Conservation (phyloP, 2,329 filamentous ascomycete genomes). For the Cordyceps javanica region DNA sequence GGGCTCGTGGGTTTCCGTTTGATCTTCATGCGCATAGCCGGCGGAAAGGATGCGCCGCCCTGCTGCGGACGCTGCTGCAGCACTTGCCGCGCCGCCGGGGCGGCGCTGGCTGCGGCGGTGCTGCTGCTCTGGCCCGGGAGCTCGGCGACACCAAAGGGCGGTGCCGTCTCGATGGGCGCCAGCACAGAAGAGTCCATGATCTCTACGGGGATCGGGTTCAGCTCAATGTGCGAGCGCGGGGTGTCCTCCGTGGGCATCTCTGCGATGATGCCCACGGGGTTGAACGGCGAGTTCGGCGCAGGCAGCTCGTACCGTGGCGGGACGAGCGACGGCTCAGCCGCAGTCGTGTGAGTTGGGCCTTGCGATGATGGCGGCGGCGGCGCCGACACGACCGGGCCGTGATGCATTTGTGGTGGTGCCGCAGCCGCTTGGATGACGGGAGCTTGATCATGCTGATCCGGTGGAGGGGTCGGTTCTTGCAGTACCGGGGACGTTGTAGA, state of each 20-base stretch:
- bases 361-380: background rate
- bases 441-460: background rate
- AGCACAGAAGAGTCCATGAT: slow-evolving; percentile 34
- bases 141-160: slow-evolving; percentile 29
- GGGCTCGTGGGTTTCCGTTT: background rate
- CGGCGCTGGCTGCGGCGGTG: slow-evolving; percentile 19
- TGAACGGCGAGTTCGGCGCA: slow-evolving; percentile 19
- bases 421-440: background rate
- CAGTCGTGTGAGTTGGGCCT: background rate
- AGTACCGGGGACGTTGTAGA: too few species aligned
- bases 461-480: background rate
- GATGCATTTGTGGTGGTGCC: background rate
- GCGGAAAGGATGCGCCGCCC: slow-evolving; percentile 21
- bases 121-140: slow-evolving; percentile 29
- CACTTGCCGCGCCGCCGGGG: background rate
- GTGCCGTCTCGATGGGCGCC: slow-evolving; percentile 26
- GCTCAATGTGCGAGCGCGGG: slow-evolving; percentile 33
- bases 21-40: slow-evolving; percentile 13
- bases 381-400: background rate
- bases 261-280: slow-evolving; percentile 39
- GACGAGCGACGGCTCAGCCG: background rate
- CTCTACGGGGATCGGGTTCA: slow-evolving; percentile 39
- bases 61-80: background rate
- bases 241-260: slow-evolving; percentile 43
- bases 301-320: slow-evolving; percentile 18